A percentile compares a stretch with the other conserved stretches of the same genome.
Conservation (phyloP, 768 basidiomycete species). For the Serendipita sp. region DNA sequence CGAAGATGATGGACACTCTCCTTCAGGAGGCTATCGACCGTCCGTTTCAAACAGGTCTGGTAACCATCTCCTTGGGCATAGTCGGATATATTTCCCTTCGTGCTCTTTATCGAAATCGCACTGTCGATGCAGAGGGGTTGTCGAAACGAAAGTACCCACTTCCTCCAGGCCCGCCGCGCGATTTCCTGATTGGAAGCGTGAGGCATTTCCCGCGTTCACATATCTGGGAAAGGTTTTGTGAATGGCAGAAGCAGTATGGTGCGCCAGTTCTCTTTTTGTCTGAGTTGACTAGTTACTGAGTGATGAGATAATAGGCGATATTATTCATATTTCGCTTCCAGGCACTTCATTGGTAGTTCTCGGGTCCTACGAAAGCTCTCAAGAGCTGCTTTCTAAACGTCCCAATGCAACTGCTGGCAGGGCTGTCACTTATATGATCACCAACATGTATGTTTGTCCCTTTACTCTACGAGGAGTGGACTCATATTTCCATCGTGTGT, state of each 20-base stretch:
- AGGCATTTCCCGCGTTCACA: neutral
- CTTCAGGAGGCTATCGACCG: too few species aligned
- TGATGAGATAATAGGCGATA: neutral
- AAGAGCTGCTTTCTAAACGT: neutral
- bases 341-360: neutral
- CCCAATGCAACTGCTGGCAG: neutral
- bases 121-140: too few species aligned
- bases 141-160: neutral
- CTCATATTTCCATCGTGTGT: neutral
- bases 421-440: neutral
- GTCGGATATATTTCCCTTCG: too few species aligned
- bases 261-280: too few species aligned
- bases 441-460: neutral
- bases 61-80: too few species aligned
- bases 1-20: neutral
- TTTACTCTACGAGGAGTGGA: neutral
- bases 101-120: too few species aligned
- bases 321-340: neutral
- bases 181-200: neutral
- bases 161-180: neutral
- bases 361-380: neutral
- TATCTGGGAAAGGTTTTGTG: neutral
- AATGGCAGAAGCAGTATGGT: neutral
- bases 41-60: too few species aligned
- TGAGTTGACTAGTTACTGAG: neutral